Base-by-base conservation (phyloP, 2,329 filamentous ascomycete genomes). In the Neocatenulostroma microsporum region DNA sequence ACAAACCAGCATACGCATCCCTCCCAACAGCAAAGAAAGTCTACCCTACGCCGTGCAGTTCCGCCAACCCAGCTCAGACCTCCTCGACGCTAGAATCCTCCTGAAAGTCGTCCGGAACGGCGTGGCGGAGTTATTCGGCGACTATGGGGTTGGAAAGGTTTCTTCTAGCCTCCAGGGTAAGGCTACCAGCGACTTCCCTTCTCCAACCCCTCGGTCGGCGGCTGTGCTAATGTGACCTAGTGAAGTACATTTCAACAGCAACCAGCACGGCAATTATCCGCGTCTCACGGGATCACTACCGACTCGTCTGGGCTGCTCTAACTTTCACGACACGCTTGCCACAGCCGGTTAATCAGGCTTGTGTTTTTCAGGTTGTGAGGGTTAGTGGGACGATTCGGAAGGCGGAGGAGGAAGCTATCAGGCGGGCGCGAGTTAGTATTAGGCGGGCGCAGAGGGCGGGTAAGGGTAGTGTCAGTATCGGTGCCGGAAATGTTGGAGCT, bases 321-420 rank as follows among this genome's bases (percentile, higher is more conserved):
- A 84, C 85, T 0, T 84, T 87, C 49, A 82, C 91, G 68, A 79
- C 79, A 15, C 71, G 64, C 12, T 66, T 95, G 0, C 85, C 75
- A 1, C 66, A 70, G 68, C 54, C 64, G 2, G 74, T 62, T n/a
- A 54, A 76, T 17, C 68, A 72, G 40, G 69, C 75, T 0, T 94
- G 88, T 53, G 80, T 89, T 1, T 83, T 94, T 45, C 78, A 81
- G 30, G 87, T 98, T 11, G 76, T 94, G 5, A 74, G 84, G 43
- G 85, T 95, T 11, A 91, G 84, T 47, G 91, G 89, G 12, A 98
- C 91, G 3, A 94, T 98, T 54, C 81, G 80, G 50, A 94, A 94
- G 62, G 82, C 79, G 2, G 88, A 96, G 62, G 80, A 94, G 57
- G 88, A 94, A 61, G 86, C 87, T 23, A 82, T 96, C 51, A 73